phyloP scores from a whole-genome alignment of 768 basidiomycete species.

The Boletellus sp. region DNA sequence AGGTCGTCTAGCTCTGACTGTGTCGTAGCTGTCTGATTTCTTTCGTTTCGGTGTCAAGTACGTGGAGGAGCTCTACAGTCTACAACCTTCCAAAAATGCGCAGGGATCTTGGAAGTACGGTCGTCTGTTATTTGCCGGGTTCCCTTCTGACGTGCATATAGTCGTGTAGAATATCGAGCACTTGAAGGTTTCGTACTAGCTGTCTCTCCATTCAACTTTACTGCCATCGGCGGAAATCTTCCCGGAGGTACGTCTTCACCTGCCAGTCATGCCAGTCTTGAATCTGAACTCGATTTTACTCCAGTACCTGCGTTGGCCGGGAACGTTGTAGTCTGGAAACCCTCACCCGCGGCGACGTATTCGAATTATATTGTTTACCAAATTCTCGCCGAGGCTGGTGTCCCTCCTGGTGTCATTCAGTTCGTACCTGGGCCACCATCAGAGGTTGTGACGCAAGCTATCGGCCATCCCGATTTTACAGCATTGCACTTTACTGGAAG shows the following conservation, averaged over 20 bases:
- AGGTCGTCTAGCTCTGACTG: slow-evolving; percentile 6
- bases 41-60: slow-evolving; percentile 96
- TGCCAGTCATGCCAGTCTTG: neutral
- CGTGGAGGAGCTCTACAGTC: slow-evolving; percentile 89
- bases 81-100: slow-evolving; percentile 86
- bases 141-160: slow-evolving; percentile 31
- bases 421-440: slow-evolving; percentile 90
- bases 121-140: neutral
- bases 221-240: slow-evolving; percentile 96
- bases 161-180: slow-evolving; percentile 93
- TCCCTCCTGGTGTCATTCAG: slow-evolving; percentile 94
- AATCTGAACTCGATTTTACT: slow-evolving; percentile 1
- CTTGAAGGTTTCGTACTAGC: slow-evolving; percentile 99
- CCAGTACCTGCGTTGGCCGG: slow-evolving; percentile 88
- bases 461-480: slow-evolving; percentile 75
- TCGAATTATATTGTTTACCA: slow-evolving; percentile 91
- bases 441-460: slow-evolving; percentile 80
- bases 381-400: slow-evolving; percentile 89
- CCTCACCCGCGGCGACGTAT: slow-evolving; percentile 92
- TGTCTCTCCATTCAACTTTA: slow-evolving; percentile 98
- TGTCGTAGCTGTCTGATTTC: slow-evolving; percentile 75
- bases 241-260: slow-evolving; percentile 49
- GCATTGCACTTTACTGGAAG: slow-evolving; percentile 96
- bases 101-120: slow-evolving; percentile 92
- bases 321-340: slow-evolving; percentile 96